Percentiles rank a stretch among this genome's conserved stretches.
Conservation (phyloP, 257 asterid genomes). For the Solanum etuberosum region DNA sequence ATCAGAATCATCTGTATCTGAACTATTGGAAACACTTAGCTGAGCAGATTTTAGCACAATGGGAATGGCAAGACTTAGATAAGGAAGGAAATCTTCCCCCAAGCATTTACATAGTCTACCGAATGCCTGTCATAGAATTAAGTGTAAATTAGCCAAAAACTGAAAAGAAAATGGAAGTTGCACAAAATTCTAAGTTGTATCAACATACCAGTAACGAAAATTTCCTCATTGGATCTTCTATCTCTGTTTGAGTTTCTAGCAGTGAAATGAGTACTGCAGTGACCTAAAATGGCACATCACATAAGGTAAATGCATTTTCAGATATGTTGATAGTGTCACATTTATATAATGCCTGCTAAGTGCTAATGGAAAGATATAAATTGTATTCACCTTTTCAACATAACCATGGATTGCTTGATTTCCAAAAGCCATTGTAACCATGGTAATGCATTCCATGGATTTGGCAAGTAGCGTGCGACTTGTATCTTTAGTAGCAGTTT, state of each 20-base stretch:
- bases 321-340: neutral
- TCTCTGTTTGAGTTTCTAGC: neutral
- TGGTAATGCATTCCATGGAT: neutral
- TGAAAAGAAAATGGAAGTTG: neutral
- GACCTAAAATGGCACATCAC: neutral
- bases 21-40: neutral
- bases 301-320: neutral
- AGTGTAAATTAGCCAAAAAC: neutral
- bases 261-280: neutral
- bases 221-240: neutral
- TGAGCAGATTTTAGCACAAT: conserved; percentile 2
- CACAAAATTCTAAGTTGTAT: neutral
- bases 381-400: neutral
- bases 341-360: neutral
- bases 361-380: neutral
- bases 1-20: conserved; percentile 2
- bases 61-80: neutral
- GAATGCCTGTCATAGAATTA: neutral
- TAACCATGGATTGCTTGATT: neutral
- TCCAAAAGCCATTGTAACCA: neutral
- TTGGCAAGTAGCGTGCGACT: neutral
- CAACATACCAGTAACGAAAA: neutral
- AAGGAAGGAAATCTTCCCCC: neutral
- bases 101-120: conserved; percentile 3
- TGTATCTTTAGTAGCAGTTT: neutral